Evolutionary conservation across 163 green algal genomes (phyloP).

Genomic region (Chloroidium sp.): DNA sequence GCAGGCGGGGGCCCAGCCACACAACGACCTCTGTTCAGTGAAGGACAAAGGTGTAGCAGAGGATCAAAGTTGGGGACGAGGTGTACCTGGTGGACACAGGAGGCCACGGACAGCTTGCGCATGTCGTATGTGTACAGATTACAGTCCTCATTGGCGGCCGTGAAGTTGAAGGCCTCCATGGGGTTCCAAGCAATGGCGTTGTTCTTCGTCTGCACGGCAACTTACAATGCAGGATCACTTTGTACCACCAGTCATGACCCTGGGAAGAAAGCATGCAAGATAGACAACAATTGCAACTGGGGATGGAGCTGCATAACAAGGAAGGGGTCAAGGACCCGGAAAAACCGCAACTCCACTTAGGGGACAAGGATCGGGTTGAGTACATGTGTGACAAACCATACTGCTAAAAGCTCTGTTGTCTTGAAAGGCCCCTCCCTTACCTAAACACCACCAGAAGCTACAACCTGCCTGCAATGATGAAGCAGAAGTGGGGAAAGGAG

Average conservation of each 20-base stretch:
- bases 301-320: too few relatives aligned
- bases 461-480: not conserved
- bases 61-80: not conserved
- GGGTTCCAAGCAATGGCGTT: conserved; percentile 94
- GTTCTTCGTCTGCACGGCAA: conserved; percentile 57
- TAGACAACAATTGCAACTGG: too few relatives aligned
- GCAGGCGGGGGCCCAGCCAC: too few relatives aligned
- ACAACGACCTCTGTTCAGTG: too few relatives aligned
- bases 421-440: not conserved
- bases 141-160: conserved; percentile 88
- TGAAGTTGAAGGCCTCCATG: conserved; percentile 84
- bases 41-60: too few relatives aligned
- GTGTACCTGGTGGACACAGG: conserved; percentile 81
- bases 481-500: not conserved
- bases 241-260: too few relatives aligned
- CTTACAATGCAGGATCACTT: too few relatives aligned
- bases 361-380: too few relatives aligned
- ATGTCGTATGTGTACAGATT: conserved; percentile 98
- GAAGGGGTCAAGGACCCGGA: too few relatives aligned
- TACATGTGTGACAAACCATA: too few relatives aligned
- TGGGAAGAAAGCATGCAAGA: too few relatives aligned
- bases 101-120: conserved; percentile 70
- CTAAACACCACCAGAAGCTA: not conserved
- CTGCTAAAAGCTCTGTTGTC: not conserved
- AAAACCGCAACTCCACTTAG: too few relatives aligned